phyloP scores from a whole-genome alignment of 2,329 filamentous ascomycete genomes.

The Trichoderma sp. region DNA sequence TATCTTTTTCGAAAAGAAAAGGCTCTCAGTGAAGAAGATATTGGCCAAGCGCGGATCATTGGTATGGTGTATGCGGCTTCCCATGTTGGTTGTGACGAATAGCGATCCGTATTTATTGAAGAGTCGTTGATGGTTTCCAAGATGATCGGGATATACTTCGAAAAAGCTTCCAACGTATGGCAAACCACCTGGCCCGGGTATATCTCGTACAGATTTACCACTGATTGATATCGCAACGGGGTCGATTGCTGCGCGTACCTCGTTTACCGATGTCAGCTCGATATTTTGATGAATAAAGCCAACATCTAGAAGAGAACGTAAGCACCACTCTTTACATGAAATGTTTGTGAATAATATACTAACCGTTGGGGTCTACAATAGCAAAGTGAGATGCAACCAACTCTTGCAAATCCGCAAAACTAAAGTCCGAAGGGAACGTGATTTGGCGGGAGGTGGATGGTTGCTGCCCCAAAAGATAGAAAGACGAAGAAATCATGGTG shows the following conservation, averaged over 20 bases:
- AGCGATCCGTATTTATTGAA: conserved; percentile 55
- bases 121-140: conserved; percentile 57
- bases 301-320: neutral
- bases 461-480: conserved; percentile 47
- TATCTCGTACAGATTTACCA: conserved; percentile 48
- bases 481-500: conserved; percentile 25
- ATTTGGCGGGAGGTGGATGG: conserved; percentile 39
- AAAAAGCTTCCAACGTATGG: conserved; percentile 56
- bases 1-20: conserved; percentile 57
- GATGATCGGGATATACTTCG: conserved; percentile 57
- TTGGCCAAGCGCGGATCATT: conserved; percentile 50
- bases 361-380: conserved; percentile 45
- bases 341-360: neutral
- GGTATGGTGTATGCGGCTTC: conserved; percentile 50
- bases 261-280: conserved; percentile 28
- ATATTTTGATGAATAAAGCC: neutral
- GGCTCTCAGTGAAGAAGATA: conserved; percentile 50
- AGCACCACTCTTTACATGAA: neutral
- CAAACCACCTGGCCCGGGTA: conserved; percentile 52
- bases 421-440: conserved; percentile 35
- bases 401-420: conserved; percentile 41
- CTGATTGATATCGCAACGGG: conserved; percentile 49
- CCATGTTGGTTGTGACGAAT: conserved; percentile 55
- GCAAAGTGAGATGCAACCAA: conserved; percentile 45
- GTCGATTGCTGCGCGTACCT: conserved; percentile 38